Conservation (phyloP, 2,329 filamentous ascomycete genomes). For the Onygenales sp. region DNA sequence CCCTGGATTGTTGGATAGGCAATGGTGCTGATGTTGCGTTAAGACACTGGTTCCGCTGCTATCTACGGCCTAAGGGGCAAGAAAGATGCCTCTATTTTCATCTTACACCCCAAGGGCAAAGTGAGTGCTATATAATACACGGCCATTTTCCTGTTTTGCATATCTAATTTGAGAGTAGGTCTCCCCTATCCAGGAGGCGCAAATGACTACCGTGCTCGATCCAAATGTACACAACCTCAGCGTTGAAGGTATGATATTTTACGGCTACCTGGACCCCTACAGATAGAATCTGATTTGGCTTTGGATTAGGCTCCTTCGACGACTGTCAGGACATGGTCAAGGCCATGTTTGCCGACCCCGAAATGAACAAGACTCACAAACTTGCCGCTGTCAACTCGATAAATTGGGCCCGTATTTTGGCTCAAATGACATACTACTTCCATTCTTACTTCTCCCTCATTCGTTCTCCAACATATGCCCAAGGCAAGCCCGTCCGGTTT, state of each 20-base stretch:
- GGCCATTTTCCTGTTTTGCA: too few relatives aligned
- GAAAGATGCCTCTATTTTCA: slow-evolving; percentile 94
- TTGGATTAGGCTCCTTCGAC: slow-evolving; percentile 62
- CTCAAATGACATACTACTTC: slow-evolving; percentile 97
- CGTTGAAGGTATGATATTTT: slow-evolving; percentile 47
- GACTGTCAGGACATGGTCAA: slow-evolving; percentile 98
- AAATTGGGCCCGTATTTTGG: slow-evolving; percentile 90
- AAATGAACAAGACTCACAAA: slow-evolving; percentile 72
- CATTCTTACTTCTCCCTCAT: slow-evolving; percentile 80
- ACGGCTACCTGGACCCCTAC: not conserved
- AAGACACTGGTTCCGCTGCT: slow-evolving; percentile 74
- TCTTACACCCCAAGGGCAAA: slow-evolving; percentile 83
- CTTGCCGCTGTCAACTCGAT: slow-evolving; percentile 94
- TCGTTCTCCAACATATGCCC: slow-evolving; percentile 49
- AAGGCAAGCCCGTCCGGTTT: slow-evolving; percentile 57
- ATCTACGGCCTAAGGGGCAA: slow-evolving; percentile 93
- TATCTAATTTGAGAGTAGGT: slow-evolving; percentile 33
- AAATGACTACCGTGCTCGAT: slow-evolving; percentile 93
- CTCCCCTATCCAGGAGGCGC: slow-evolving; percentile 84
- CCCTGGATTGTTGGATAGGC: slow-evolving; percentile 25
- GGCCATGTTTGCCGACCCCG: slow-evolving; percentile 75
- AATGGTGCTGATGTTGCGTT: slow-evolving; percentile 5
- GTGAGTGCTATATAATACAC: not conserved
- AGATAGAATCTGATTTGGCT: not conserved
- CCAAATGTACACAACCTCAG: slow-evolving; percentile 86